These are phyloP conservation scores for Rhizopogon vulgaris DNA, from an alignment of 768 basidiomycete genomes.

Conservation along the genomic window DNA sequence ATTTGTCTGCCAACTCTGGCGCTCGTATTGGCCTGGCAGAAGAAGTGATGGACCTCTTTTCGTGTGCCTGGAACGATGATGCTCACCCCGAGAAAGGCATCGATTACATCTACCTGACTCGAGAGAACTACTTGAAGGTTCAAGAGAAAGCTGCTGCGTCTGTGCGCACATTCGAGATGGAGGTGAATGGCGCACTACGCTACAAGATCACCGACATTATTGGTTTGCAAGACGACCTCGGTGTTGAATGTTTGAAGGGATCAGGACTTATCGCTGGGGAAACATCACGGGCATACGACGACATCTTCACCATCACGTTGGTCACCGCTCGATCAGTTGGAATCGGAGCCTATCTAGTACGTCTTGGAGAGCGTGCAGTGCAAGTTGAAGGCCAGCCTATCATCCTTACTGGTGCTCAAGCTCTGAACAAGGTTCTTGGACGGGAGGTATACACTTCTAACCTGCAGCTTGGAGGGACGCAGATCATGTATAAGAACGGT, in stretches of 20 bases:
- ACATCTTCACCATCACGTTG: conserved; percentile 99
- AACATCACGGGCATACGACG: conserved; percentile 97
- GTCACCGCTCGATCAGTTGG: conserved; percentile 98
- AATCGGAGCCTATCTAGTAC: conserved; percentile 97
- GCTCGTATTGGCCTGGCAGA: conserved; percentile 95
- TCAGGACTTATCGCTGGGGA: conserved; percentile 98
- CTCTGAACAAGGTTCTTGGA: conserved; percentile 97
- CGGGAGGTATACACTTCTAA: conserved; percentile 99
- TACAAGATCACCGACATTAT: conserved; percentile 96
- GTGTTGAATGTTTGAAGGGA: conserved; percentile 92
- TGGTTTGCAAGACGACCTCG: conserved; percentile 94
- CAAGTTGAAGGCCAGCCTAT: conserved; percentile 99
- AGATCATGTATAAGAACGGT: conserved; percentile 99
- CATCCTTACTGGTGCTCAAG: conserved; percentile 94
- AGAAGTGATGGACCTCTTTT: conserved; percentile 83
- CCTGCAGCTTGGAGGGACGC: conserved; percentile 97
- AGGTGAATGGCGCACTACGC: conserved; percentile 80
- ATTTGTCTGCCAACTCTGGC: conserved; percentile 98
- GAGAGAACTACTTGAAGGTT: conserved; percentile 83
- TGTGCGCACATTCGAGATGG: conserved; percentile 77
- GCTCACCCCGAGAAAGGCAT: conserved; percentile 89
- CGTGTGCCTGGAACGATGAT: conserved; percentile 84
- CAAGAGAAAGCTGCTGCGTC: conserved; percentile 77
- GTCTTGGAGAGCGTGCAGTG: conserved; percentile 94
- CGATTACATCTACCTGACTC: conserved; percentile 92